A percentile compares a stretch with the other conserved stretches of the same genome.
These are phyloP conservation scores for Hymenoscyphus scutula DNA, from an alignment of 2,329 filamentous ascomycete species.

Conservation along the genomic window DNA sequence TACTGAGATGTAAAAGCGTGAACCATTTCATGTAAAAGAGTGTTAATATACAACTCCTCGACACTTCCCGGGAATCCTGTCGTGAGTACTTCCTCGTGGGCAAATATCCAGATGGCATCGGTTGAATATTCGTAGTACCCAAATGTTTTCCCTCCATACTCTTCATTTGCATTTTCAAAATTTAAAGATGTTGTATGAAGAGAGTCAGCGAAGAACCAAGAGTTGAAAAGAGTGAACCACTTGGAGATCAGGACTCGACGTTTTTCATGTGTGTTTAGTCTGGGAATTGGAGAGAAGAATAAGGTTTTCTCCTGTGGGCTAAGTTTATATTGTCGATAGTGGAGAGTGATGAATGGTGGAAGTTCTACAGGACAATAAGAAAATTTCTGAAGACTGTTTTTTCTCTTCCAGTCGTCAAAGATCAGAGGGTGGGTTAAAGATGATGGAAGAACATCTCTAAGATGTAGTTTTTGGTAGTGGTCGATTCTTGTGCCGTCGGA, in stretches of 20 bases:
- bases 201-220: not conserved
- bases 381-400: not conserved
- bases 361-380: not conserved
- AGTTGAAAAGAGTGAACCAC: not conserved
- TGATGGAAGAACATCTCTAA: not conserved
- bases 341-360: not conserved
- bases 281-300: not conserved
- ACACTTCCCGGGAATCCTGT: not conserved
- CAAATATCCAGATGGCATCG: not conserved
- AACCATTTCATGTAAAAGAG: not conserved
- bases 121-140: not conserved
- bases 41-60: not conserved
- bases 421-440: not conserved
- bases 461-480: not conserved
- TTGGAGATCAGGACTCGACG: not conserved
- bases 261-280: not conserved
- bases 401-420: not conserved
- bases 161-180: not conserved
- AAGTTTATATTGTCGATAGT: not conserved
- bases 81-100: too few species aligned
- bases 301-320: not conserved
- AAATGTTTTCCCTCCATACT: not conserved
- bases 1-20: not conserved
- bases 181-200: not conserved
- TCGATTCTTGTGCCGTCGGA: not conserved